A percentile compares a stretch with the other conserved stretches of the same genome.
Conservation (phyloP, 306 rosid species). For the Trifolium fragiferum region DNA sequence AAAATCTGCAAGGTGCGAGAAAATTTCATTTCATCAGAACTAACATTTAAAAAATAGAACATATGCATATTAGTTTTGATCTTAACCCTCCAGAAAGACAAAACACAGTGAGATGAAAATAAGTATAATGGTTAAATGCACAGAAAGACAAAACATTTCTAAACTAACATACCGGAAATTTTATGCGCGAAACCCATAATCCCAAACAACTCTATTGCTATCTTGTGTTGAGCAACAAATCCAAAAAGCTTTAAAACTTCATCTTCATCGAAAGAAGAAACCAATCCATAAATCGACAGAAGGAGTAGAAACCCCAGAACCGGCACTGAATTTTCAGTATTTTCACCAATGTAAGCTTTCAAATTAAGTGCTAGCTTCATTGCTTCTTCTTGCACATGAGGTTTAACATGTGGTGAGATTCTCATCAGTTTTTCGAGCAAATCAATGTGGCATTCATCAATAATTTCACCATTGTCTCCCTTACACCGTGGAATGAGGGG, state of each 20-base stretch:
- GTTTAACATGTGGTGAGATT: not conserved
- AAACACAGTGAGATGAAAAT: not conserved
- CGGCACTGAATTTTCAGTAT: not conserved
- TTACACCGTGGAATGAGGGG: not conserved
- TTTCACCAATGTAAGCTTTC: not conserved
- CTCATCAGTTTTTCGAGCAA: not conserved
- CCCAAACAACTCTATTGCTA: not conserved
- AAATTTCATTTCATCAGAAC: not conserved
- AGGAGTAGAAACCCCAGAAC: not conserved
- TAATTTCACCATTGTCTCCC: not conserved
- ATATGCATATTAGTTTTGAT: not conserved
- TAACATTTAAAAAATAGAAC: no score
- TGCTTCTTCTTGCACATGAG: not conserved
- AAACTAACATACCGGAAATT: not conserved
- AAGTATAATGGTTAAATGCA: not conserved
- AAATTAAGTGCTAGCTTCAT: not conserved
- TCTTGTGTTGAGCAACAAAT: not conserved
- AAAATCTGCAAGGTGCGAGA: not conserved
- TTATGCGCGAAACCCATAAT: not conserved
- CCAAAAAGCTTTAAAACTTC: not conserved
- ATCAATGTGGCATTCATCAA: not conserved
- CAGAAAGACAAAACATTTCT: not conserved
- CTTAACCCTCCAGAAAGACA: not conserved
- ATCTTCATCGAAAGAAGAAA: not conserved
- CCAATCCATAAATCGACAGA: not conserved